A percentile compares a stretch with the other conserved stretches of the same genome.
Conservation (phyloP, 306 rosid species). For the Abrus pulchellus region DNA sequence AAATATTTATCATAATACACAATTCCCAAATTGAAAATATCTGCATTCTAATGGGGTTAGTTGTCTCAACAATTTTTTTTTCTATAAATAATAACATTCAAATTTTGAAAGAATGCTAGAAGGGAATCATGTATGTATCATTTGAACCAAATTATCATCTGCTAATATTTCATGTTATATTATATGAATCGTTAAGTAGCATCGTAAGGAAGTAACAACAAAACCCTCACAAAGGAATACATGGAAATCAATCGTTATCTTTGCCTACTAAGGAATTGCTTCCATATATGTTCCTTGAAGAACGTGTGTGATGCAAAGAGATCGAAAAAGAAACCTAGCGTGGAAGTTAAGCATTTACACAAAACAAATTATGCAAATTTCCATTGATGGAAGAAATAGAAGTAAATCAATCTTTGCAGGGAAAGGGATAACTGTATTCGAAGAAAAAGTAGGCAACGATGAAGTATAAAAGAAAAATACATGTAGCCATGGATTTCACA, state of each 20-base stretch:
- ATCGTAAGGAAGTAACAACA: background rate
- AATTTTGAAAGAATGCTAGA: no score
- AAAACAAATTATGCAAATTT: background rate
- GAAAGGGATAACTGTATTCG: background rate
- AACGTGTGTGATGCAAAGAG: background rate
- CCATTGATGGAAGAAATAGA: background rate
- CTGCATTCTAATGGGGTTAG: no score
- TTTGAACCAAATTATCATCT: no score
- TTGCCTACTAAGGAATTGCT: background rate
- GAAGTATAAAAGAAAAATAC: background rate
- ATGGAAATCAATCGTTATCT: background rate
- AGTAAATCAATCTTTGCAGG: background rate
- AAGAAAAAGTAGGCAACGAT: constrained; percentile 17
- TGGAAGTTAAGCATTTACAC: constrained; percentile 21
- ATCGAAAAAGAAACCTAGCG: background rate
- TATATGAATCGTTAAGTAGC: background rate
- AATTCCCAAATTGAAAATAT: no score
- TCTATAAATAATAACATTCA: no score
- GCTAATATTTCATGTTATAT: no score
- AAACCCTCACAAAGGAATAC: background rate
- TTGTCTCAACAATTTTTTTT: no score
- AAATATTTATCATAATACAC: no score
- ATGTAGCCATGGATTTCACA: background rate
- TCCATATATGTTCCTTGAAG: background rate
- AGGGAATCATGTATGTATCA: no score